Conservation (phyloP, 1,284 basidiomycete species). For the Rhodotorula sp. region DNA sequence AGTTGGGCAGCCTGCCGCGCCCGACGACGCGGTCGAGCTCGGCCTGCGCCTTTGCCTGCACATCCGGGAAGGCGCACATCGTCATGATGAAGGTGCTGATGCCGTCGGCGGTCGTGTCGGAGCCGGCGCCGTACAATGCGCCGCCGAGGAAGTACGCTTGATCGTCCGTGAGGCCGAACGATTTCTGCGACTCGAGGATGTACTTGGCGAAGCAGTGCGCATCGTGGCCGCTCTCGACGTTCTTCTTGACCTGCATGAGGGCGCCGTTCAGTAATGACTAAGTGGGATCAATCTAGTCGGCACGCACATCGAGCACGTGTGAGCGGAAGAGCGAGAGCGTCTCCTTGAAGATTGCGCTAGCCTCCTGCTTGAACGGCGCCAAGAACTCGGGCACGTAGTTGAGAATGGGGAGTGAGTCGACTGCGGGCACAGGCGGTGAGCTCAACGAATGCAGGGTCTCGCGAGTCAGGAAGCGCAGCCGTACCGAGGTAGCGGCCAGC, state of each 20-base stretch:
- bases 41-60: slow-evolving; percentile 40
- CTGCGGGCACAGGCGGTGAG: slow-evolving; percentile 5
- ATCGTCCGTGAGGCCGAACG: slow-evolving; percentile 43
- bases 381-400: slow-evolving; percentile 43
- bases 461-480: not conserved
- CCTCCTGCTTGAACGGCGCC: slow-evolving; percentile 45
- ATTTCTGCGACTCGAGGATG: slow-evolving; percentile 41
- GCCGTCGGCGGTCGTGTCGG: slow-evolving; percentile 44
- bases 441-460: no score
- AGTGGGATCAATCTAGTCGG: not conserved
- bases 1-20: slow-evolving; percentile 45
- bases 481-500: slow-evolving; percentile 45
- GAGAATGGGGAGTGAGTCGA: slow-evolving; percentile 46
- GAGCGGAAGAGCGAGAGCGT: slow-evolving; percentile 45
- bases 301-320: slow-evolving; percentile 39
- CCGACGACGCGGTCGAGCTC: slow-evolving; percentile 49
- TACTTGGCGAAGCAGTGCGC: slow-evolving; percentile 46
- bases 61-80: slow-evolving; percentile 31
- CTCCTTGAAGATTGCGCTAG: slow-evolving; percentile 28
- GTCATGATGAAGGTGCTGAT: slow-evolving; percentile 41
- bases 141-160: slow-evolving; percentile 46
- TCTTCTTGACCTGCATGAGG: slow-evolving; percentile 3
- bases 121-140: slow-evolving; percentile 41
- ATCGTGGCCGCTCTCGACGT: slow-evolving; percentile 32
- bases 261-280: no score